phyloP scores from a whole-genome alignment of 768 basidiomycete genomes.

The Boletus barrowsii region DNA sequence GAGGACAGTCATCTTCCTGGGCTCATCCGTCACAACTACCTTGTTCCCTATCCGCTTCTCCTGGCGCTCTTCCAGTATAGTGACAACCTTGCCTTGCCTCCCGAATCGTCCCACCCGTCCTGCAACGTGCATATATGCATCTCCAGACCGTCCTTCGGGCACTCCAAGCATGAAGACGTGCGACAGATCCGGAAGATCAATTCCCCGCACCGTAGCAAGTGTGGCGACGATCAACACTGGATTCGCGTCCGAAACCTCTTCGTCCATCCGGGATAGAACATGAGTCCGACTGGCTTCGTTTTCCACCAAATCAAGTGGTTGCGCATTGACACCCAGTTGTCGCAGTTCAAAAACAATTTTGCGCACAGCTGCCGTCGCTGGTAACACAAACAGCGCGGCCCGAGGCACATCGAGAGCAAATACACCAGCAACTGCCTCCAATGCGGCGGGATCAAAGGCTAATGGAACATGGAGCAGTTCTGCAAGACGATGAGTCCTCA shows the following conservation, averaged over 20 bases:
- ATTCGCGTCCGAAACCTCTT: conserved; percentile 38
- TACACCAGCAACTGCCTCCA: conserved; percentile 67
- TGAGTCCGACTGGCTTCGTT: conserved; percentile 42
- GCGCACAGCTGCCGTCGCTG: conserved; percentile 56
- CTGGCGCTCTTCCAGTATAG: conserved; percentile 45
- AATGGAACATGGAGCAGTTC: conserved; percentile 46
- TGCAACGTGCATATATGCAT: conserved; percentile 66
- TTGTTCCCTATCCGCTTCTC: conserved; percentile 30
- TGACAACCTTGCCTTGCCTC: conserved; percentile 62
- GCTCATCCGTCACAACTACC: conserved; percentile 30
- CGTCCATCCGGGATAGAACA: conserved; percentile 35
- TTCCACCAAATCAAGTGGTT: conserved; percentile 51
- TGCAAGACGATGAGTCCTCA: conserved; percentile 24
- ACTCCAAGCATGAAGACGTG: conserved; percentile 76
- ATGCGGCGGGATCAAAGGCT: conserved; percentile 49
- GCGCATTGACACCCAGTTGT: conserved; percentile 64
- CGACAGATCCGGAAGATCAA: conserved; percentile 67
- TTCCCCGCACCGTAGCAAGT: conserved; percentile 64
- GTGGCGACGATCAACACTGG: conserved; percentile 69
- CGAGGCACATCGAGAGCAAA: conserved; percentile 74
- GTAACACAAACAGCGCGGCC: conserved; percentile 64
- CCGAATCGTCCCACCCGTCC: conserved; percentile 78
- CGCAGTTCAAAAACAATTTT: conserved; percentile 64
- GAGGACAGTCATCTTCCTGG: conserved; percentile 42
- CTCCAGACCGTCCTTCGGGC: conserved; percentile 48